Conservation (phyloP, 83 land plant genomes). For the Picea abies region DNA sequence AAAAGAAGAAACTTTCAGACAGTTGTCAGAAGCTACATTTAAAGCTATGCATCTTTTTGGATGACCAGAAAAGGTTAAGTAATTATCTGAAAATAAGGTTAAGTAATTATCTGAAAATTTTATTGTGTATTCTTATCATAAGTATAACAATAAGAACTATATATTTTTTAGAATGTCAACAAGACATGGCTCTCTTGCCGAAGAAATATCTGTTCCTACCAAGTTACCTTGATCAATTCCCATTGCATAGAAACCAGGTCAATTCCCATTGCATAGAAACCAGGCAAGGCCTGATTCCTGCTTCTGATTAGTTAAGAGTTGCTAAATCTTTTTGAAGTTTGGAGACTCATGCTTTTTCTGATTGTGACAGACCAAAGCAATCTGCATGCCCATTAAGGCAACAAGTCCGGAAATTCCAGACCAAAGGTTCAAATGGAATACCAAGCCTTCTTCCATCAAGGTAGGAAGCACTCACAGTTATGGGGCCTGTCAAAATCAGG, state of each 20-base stretch:
- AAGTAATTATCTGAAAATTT: too few relatives aligned
- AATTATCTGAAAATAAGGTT: background rate
- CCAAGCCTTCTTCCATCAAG: background rate
- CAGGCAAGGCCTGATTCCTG: too few relatives aligned
- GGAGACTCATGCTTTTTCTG: background rate
- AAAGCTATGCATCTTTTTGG: background rate
- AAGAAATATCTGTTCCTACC: background rate
- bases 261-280: too few relatives aligned
- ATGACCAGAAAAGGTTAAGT: background rate
- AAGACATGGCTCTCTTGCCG: background rate
- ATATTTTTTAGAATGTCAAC: background rate
- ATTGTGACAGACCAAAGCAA: background rate
- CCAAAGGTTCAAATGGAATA: background rate
- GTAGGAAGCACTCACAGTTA: background rate
- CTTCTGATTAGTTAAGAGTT: background rate
- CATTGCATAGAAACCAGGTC: too few relatives aligned
- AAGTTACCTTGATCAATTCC: too few relatives aligned
- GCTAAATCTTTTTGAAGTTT: background rate
- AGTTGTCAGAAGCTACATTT: too few relatives aligned
- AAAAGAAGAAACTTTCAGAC: background rate
- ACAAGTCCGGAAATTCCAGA: background rate
- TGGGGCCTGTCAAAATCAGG: background rate
- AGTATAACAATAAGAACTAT: background rate
- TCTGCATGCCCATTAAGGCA: background rate
- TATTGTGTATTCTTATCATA: background rate